Evolutionary conservation across 306 rosid genomes (phyloP), one percentile per base, ranked within the genome.

Genomic region (Astragalus membranaceus): DNA sequence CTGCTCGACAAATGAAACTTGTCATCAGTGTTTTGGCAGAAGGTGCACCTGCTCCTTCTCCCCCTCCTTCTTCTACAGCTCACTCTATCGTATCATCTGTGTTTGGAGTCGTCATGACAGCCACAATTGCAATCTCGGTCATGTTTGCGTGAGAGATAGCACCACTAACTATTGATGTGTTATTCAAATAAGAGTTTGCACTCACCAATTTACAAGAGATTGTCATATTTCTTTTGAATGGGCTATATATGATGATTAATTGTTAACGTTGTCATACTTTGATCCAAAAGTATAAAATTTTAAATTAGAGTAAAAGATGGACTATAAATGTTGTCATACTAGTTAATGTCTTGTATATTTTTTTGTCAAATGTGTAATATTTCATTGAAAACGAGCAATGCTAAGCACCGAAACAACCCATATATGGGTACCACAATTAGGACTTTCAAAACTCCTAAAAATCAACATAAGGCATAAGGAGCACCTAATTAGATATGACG

Each of bases 11-110:
- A 46, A 70, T 81, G 83, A 82, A 82, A 41, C 35, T 82, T 1
- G 69, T n/a, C 26, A 66, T 82, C 59, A 29, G 9, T 8, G 86
- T 62, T 41, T 15, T 41, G 0, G 17, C 47, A 0, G 47, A 56
- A 0, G 68, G 30, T 0, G 72, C 67, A 3, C 75, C 83, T 16
- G 80, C 83, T 48, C 86, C 79, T 74, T 62, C 85, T 7, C 39
- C 73, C 11, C 44, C 44, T 39, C 44, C 44, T 39, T 39, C 44
- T 39, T 39, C 44, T 1, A 37, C 42, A 7, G 79, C 80, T 49
- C 10, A 6, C 14, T 61, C 74, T 55, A 0, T n/a, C 0, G 0
- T 51, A 0, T 58, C 80, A 0, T 81, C 82, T 16, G 1, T 69
- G 4, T 67, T 14, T 30, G 54, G 41, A 1, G 15, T 58, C 1